Conservation (phyloP, 192 early-diverging fungal genomes). For the Coemansia javaensis region DNA sequence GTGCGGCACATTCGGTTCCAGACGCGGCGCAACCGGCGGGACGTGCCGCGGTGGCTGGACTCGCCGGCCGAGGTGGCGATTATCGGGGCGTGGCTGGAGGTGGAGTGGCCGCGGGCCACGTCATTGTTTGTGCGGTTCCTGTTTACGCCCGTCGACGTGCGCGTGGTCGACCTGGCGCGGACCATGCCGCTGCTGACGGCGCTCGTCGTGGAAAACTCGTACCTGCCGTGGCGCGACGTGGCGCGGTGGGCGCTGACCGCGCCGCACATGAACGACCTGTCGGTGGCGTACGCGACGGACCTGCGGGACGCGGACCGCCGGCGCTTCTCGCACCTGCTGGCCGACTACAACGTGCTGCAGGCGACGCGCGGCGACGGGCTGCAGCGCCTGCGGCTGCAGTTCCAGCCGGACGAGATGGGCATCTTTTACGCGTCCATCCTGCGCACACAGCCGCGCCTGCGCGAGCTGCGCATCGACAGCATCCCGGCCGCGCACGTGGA, state of each 20-base stretch:
- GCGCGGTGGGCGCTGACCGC: constrained; percentile 44
- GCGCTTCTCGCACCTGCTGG: constrained; percentile 45
- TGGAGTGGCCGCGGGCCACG: constrained; percentile 37
- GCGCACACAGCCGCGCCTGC: constrained; percentile 40
- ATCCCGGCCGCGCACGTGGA: constrained; percentile 37
- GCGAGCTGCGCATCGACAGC: constrained; percentile 47
- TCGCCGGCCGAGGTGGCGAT: constrained; percentile 48
- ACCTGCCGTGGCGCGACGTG: constrained; percentile 49
- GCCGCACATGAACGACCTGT: constrained; percentile 32
- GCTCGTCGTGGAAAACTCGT: constrained; percentile 47
- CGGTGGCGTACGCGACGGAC: constrained; percentile 40
- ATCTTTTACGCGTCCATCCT: constrained; percentile 48
- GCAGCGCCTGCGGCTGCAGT: constrained; percentile 42
- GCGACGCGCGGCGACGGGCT: constrained; percentile 30
- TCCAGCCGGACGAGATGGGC: constrained; percentile 50
- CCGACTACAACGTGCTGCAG: constrained; percentile 50
- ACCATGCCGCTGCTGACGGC: constrained; percentile 33
- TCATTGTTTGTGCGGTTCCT: constrained; percentile 44
- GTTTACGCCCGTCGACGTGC: constrained; percentile 45
- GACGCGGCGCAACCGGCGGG: constrained; percentile 29
- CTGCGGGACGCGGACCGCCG: constrained; percentile 29
- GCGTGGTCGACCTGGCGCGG: constrained; percentile 37
- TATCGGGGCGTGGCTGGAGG: constrained; percentile 47
- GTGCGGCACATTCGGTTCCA: constrained; percentile 43
- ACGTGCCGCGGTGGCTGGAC: constrained; percentile 47